Conservation (phyloP, 169 alveolate genomes). For the Plasmodium coatneyi region DNA sequence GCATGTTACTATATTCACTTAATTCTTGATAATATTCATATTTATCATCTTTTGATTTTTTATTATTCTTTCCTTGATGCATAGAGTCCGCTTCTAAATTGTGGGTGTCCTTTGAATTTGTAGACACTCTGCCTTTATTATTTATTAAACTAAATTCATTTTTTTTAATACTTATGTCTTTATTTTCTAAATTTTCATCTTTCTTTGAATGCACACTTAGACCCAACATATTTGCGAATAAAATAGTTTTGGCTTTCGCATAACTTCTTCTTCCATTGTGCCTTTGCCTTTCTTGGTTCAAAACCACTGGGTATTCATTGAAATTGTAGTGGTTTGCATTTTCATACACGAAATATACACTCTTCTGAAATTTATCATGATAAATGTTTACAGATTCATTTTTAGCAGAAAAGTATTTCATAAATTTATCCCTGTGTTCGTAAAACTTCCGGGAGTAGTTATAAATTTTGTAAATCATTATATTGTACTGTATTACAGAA, state of each 20-base stretch:
- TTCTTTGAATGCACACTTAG: conserved; percentile 12
- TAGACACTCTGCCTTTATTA: conserved; percentile 9
- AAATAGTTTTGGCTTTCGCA: conserved; percentile 7
- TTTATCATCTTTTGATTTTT: conserved; percentile 44
- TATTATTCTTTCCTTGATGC: neutral
- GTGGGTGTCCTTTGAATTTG: conserved; percentile 7
- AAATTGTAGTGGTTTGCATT: conserved; percentile 27
- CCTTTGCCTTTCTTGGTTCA: conserved; percentile 6
- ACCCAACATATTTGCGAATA: conserved; percentile 54
- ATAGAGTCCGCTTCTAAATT: neutral
- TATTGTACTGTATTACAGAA: conserved; percentile 23
- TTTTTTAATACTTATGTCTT: conserved; percentile 24
- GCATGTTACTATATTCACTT: conserved; percentile 73
- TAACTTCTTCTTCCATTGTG: conserved; percentile 27
- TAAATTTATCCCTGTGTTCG: conserved; percentile 43
- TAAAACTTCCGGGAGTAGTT: conserved; percentile 47
- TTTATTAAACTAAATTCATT: conserved; percentile 52
- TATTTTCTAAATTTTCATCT: conserved; percentile 50
- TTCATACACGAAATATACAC: conserved; percentile 13
- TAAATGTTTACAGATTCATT: conserved; percentile 38
- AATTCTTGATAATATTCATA: conserved; percentile 76
- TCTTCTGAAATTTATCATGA: conserved; percentile 25
- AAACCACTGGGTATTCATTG: conserved; percentile 31
- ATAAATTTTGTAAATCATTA: conserved; percentile 59
- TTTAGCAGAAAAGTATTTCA: conserved; percentile 27